Percentiles rank a stretch among this genome's conserved stretches.
Conservation (phyloP, 768 basidiomycete species). For the Tricholoma furcatifolium region DNA sequence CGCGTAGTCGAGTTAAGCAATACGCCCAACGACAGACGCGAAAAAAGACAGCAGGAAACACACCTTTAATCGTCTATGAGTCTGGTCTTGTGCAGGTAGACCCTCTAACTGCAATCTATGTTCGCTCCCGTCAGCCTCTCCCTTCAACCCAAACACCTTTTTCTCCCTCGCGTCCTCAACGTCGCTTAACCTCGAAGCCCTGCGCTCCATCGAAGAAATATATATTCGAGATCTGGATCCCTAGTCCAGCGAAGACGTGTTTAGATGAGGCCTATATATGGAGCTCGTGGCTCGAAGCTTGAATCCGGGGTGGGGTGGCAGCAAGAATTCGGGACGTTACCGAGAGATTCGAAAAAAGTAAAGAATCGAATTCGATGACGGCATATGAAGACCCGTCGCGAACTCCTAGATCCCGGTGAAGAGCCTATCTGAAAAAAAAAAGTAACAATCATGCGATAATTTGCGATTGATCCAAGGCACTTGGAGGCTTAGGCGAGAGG, state of each 20-base stretch:
- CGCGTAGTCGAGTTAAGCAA: neutral
- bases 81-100: conserved; percentile 27
- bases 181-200: neutral
- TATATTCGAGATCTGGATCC: neutral
- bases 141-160: conserved; percentile 3
- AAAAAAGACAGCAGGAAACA: neutral
- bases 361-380: too few species aligned
- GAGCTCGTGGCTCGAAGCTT: too few species aligned
- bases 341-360: too few species aligned
- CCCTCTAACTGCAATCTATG: conserved; percentile 15
- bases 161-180: neutral
- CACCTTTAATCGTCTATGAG: conserved; percentile 40
- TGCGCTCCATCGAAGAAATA: conserved; percentile 12
- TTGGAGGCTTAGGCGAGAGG: too few species aligned
- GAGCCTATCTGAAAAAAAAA: too few species aligned
- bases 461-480: too few species aligned
- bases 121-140: conserved; percentile 3
- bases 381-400: too few species aligned
- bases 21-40: neutral
- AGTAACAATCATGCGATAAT: too few species aligned
- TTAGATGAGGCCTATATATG: too few species aligned
- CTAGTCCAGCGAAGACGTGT: neutral
- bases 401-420: too few species aligned
- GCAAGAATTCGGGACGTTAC: too few species aligned
- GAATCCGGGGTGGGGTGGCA: too few species aligned